phyloP scores from a whole-genome alignment of 176 grass and related monocot species.

The Triticum timopheevii region DNA sequence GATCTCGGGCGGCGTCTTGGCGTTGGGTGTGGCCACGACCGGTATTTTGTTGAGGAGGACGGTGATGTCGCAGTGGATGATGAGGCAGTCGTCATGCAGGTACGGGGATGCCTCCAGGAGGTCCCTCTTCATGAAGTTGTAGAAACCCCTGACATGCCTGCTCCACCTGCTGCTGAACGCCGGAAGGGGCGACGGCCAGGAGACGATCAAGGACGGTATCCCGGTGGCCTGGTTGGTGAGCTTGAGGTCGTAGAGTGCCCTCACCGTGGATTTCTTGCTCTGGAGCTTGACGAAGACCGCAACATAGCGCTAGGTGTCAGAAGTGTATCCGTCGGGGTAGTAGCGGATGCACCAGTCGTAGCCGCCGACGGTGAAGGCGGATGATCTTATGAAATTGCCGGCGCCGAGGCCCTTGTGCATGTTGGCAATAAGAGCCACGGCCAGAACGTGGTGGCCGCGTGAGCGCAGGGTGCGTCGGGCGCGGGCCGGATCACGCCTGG shows the following conservation, averaged over 20 bases:
- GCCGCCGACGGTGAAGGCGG: no score
- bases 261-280: neutral
- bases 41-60: neutral
- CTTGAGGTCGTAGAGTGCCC: no score
- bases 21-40: neutral
- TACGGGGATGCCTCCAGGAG: neutral
- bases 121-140: neutral
- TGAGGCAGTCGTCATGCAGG: neutral
- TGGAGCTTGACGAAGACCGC: neutral
- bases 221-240: no score
- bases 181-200: neutral
- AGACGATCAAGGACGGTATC: neutral
- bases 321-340: no score
- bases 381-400: no score
- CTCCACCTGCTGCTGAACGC: neutral
- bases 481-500: no score
- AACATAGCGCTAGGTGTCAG: neutral
- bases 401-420: no score
- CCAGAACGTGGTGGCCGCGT: no score
- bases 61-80: neutral
- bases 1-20: neutral
- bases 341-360: no score
- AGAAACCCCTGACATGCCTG: neutral
- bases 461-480: no score
- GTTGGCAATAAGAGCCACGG: no score